Base-by-base conservation (phyloP, 495 filamentous ascomycete genomes). In the Neurospora tetrasperma region DNA sequence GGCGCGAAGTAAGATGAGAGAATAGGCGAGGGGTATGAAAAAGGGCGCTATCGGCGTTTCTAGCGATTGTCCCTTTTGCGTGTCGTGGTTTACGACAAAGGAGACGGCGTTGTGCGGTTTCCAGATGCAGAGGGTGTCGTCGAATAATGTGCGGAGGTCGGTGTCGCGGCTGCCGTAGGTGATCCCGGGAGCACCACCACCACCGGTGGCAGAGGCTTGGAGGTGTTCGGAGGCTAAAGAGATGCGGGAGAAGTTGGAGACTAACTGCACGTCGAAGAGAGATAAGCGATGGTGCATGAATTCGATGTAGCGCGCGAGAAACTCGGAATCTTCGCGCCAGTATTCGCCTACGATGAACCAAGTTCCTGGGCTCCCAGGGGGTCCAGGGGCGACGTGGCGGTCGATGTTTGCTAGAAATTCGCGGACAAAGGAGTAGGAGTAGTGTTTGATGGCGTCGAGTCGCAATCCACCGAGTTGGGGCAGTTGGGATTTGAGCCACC, bases 291-390 rank as follows among this genome's bases (percentile, higher is more conserved):
- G 82, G 48, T 87, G 78, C 82, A 92, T 88, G 43, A 82, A 80
- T 27, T 89, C 84, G 41, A 93, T 81, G 76, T 90, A 93, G 6
- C 82, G 78, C 0, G 82, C 75, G 73, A 93, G 84, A 41, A 84
- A 82, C 16, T 85, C 76, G 2, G 86, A 77, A 73, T 90, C 85
- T 31, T 86, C 88, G 70, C 86, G 85, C 91, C 91, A 94, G 77
- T 90, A 93, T 76, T 94, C 92, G 39, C 90, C 91, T 10, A 94
- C 90, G 23, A 91, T 82, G 76, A 92, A 92, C 80, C 87, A 89
- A 0, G 0, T 7, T 0, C 3, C 54, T 1, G 54, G 54, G 5
- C 5, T 8, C 0, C 54, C 54, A 0, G 54, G 27, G 0, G 23
- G 23, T 0, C 27, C 20, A 10, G 88, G 82, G 0, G 80, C 86